Conservation (phyloP, 768 basidiomycete species). For the Suillus hirtellus region DNA sequence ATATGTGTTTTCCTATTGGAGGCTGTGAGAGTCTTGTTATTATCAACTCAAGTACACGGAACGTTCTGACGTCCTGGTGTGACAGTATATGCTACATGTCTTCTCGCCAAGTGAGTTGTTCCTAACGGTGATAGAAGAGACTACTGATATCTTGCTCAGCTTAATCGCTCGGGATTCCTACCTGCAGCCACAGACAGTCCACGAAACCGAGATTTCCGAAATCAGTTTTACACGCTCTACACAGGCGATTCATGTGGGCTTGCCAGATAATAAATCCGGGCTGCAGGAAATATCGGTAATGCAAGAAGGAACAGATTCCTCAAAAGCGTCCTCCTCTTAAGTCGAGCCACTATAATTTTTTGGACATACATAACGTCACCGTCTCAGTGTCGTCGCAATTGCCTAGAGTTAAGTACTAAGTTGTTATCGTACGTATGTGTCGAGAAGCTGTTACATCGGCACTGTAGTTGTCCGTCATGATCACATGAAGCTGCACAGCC, state of each 20-base stretch:
- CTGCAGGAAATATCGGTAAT: not conserved
- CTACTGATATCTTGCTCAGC: slow-evolving; percentile 15
- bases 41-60: not conserved
- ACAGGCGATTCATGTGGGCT: not conserved
- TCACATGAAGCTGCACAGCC: no score
- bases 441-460: not conserved
- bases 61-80: not conserved
- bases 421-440: not conserved
- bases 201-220: no score
- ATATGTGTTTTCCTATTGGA: slow-evolving; percentile 28
- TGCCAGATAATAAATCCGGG: not conserved
- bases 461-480: not conserved
- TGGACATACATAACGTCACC: not conserved
- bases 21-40: slow-evolving; percentile 19
- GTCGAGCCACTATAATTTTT: not conserved
- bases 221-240: not conserved
- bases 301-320: not conserved
- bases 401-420: not conserved
- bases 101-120: slow-evolving; percentile 30
- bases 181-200: slow-evolving; percentile 9
- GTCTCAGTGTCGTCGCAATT: not conserved
- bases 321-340: not conserved
- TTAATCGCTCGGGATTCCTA: slow-evolving; percentile 32
- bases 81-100: slow-evolving; percentile 28
- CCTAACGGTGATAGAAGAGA: no score